Conservation (phyloP, 1,284 basidiomycete genomes). For the Boletellus dicymbophilus region DNA sequence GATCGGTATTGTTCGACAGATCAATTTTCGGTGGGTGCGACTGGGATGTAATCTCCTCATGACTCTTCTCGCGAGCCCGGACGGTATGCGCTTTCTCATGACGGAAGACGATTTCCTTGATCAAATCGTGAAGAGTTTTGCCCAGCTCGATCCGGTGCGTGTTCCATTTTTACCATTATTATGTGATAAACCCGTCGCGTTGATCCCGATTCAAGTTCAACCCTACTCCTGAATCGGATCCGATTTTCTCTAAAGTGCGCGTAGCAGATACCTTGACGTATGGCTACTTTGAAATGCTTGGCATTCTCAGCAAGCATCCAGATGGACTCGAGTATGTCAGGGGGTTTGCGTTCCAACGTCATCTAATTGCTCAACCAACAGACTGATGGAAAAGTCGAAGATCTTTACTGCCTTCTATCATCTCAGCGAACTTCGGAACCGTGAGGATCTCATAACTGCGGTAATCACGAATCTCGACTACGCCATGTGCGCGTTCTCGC, state of each 20-base stretch:
- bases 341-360: background rate
- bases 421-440: conserved; percentile 84
- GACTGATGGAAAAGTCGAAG: conserved; percentile 88
- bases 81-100: conserved; percentile 81
- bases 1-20: conserved; percentile 39
- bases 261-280: conserved; percentile 84
- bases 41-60: conserved; percentile 82
- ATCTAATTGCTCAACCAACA: conserved; percentile 35
- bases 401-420: conserved; percentile 97
- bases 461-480: conserved; percentile 95
- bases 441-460: conserved; percentile 90
- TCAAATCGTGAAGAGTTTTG: conserved; percentile 88
- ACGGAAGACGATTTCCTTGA: conserved; percentile 85
- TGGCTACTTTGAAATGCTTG: conserved; percentile 97
- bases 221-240: conserved; percentile 66
- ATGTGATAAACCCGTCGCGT: background rate
- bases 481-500: conserved; percentile 64
- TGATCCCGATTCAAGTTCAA: conserved; percentile 53
- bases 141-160: conserved; percentile 89
- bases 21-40: conserved; percentile 81
- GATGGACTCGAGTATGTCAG: conserved; percentile 87
- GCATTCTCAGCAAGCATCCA: conserved; percentile 82
- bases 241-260: conserved; percentile 85
- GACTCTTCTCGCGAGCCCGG: conserved; percentile 81
- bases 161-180: background rate